Evolutionary conservation across 805 yeast species (phyloP), one percentile per base, ranked within the genome.

Genomic region (Hanseniaspora singularis): DNA sequence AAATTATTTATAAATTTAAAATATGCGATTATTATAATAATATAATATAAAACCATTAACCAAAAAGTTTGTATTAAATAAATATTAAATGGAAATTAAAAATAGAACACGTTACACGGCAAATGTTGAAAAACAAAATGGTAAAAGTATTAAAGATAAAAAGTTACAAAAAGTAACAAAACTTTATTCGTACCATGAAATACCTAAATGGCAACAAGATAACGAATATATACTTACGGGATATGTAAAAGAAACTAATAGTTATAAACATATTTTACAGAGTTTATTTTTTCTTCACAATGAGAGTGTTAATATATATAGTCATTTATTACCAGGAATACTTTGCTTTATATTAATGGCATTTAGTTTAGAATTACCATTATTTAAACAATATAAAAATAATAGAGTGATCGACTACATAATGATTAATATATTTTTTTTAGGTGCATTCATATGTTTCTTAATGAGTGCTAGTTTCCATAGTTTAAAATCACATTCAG

Each of bases 121-220:
- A n/a, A n/a, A n/a, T n/a, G n/a, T n/a, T n/a, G n/a, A n/a, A n/a
- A n/a, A n/a, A n/a, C n/a, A n/a, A n/a, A n/a, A n/a, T n/a, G n/a
- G n/a, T n/a, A n/a, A n/a, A n/a, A n/a, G n/a, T n/a, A n/a, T n/a
- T n/a, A n/a, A n/a, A n/a, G n/a, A n/a, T n/a, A n/a, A n/a, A n/a
- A n/a, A n/a, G n/a, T n/a, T n/a, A n/a, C n/a, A n/a, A n/a, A n/a
- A n/a, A n/a, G n/a, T n/a, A n/a, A n/a, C n/a, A n/a, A n/a, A n/a
- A n/a, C n/a, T 33, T n/a, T 38, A 31, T n/a, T 16, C 19, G 4
- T 62, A 59, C 59, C 53, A 77, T 52, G 81, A 81, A 52, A 59
- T 82, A 12, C 83, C 79, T 18, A 72, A 66, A 7, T 81, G 92
- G 92, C 87, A 80, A 55, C 68, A 71, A 50, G 89, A 81, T 55